Evolutionary conservation across 164 flowering plant species (phyloP).

Genomic region (Amborella trichopoda): DNA sequence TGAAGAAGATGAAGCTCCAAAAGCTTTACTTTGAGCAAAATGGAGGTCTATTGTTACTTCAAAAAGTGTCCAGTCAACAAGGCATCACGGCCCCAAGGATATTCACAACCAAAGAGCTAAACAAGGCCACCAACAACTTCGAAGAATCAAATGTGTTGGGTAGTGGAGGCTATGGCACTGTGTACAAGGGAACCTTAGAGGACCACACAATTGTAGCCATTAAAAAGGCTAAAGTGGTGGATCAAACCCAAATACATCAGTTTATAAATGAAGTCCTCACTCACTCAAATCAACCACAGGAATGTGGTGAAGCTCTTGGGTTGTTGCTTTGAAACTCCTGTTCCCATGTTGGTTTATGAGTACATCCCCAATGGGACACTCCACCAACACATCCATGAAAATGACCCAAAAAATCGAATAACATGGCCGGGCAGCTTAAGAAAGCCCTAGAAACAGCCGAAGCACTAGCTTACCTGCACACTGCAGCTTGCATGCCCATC

Average conservation of each 20-base stretch:
- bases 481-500: constrained; percentile 19
- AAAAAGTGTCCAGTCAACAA: constrained; percentile 1
- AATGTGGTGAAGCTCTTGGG: constrained; percentile 13
- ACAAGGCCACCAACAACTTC: constrained; percentile 2
- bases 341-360: constrained; percentile 10
- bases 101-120: constrained; percentile 12
- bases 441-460: constrained; percentile 16
- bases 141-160: neutral
- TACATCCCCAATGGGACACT: constrained; percentile 8
- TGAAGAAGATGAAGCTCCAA: constrained; percentile 2
- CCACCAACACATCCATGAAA: constrained; percentile 5
- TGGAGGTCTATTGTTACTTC: constrained; percentile 5
- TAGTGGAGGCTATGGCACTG: constrained; percentile 3
- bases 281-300: constrained; percentile 7
- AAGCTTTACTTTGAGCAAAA: constrained; percentile 5
- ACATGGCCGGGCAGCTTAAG: constrained; percentile 18
- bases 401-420: constrained; percentile 4
- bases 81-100: constrained; percentile 31
- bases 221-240: constrained; percentile 5
- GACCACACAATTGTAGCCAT: constrained; percentile 1
- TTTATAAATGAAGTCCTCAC: constrained; percentile 7
- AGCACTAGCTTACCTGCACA: constrained; percentile 23
- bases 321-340: constrained; percentile 10
- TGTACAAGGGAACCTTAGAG: neutral
- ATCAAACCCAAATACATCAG: constrained; percentile 1